Conservation (phyloP, 306 rosid species). For the Casuarina cunninghamiana region DNA sequence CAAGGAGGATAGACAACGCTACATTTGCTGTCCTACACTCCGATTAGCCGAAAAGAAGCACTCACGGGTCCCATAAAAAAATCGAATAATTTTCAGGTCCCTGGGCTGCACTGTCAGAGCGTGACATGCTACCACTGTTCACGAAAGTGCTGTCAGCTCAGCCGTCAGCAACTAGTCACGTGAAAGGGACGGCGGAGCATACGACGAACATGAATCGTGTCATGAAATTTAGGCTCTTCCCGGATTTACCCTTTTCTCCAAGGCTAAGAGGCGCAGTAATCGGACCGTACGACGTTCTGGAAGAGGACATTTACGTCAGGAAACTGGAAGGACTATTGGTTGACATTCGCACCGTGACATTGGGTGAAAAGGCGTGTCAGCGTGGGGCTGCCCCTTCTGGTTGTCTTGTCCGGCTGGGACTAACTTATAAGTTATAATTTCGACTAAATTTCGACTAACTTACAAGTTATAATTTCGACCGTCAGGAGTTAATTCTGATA, state of each 20-base stretch:
- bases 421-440: too few relatives aligned
- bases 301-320: neutral
- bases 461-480: too few relatives aligned
- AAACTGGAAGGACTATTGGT: neutral
- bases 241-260: neutral
- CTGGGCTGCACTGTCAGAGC: too few relatives aligned
- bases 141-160: neutral
- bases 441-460: too few relatives aligned
- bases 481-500: too few relatives aligned
- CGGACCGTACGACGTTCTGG: neutral
- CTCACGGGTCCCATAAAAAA: neutral
- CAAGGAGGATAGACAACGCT: too few relatives aligned
- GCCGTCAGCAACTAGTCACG: constrained; percentile 16
- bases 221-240: neutral
- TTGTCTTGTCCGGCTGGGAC: too few relatives aligned
- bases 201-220: neutral
- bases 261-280: neutral
- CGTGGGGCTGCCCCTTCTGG: too few relatives aligned
- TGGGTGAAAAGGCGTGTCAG: neutral
- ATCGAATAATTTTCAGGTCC: neutral
- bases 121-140: neutral
- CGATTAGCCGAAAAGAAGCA: too few relatives aligned
- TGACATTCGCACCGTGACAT: neutral
- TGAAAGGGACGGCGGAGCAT: constrained; percentile 7
- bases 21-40: too few relatives aligned